Base-by-base conservation (phyloP, 208 protist genomes). In the Naegleria gruberi region DNA sequence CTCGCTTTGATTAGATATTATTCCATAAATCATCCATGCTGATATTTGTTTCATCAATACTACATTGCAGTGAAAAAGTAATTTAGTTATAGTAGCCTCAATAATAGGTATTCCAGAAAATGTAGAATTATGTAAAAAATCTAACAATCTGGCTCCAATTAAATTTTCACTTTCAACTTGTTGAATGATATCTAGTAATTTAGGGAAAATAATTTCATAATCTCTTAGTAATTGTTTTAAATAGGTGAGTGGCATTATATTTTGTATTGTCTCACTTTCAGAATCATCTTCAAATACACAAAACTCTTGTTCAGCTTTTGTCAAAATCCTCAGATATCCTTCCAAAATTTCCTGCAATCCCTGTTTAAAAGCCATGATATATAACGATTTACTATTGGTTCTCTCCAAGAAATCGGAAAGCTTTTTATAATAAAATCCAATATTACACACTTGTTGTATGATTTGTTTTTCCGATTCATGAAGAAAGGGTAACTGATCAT, bases 401-500 rank as follows among this genome's bases (percentile, higher is more conserved):
- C 34, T 17, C 4, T 17, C 34, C 10, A 82, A 40, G 37, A 82
- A 82, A 82, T 34, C 30, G 10, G 40, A 82, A 7, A 82, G 74
- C 40, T 82, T 82, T 82, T 42, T 82, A 15, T 82, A 82, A 42
- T 82, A 82, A 42, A 43, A 82, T 42, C 74, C 74, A 2, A 82
- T 82, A 40, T 43, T 10, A 34, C 74, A 82, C 37, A 82, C 10
- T 82, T 82, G 34, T 34, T 82, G 34, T 43, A 82, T 82, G 34
- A 34, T 82, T 8, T 82, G 0, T 34, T 82, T 82, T 82, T 82
- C 74, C 34, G 74, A 82, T 82, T 82, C 74, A 82, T 82, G 74
- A 4, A 82, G 34, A 34, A 82, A 82, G 30, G 74, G 74, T 41
- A 82, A 82, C 5, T 82, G 34, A 43, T 82, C 40, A 82, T 82